Evolutionary conservation across 768 basidiomycete species (phyloP), one percentile per base, ranked within the genome.

Genomic region (Leccinellum rugosiceps): DNA sequence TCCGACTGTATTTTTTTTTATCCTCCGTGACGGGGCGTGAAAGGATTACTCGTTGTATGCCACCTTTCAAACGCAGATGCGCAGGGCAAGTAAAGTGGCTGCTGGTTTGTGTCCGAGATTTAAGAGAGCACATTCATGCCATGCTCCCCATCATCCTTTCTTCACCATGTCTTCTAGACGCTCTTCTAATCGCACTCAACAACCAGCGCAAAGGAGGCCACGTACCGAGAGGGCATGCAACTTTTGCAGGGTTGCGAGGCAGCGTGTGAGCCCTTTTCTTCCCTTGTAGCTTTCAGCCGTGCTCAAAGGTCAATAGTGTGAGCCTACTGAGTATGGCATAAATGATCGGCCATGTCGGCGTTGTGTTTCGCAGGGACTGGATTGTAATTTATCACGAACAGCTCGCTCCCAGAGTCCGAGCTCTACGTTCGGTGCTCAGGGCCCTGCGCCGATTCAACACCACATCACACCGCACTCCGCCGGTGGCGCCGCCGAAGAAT

Each of bases 381-480:
- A 55, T 0, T 70, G 69, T 28, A 53, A 15, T 34, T 44, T 71
- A 11, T 2, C 58, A 30, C 58, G 52, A n/a, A 43, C 3, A 17
- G 38, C 60, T 35, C 65, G 58, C 34, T 69, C 67, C 21, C 60
- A 59, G 58, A 70, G 68, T 52, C 68, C 67, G 46, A 55, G 58
- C 46, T 51, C 55, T 23, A 58, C 50, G 8, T 15, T 49, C 47
- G 35, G 56, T 44, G 48, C 8, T 23, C 65, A 65, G 28, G 65
- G 41, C 13, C 13, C 43, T 50, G 61, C 49, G 41, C 47, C 58
- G 10, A 49, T 38, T 41, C 60, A 19, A 56, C 49, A 50, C 47
- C 21, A n/a, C 21, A 8, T 15, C 32, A n/a, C 45, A 38, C 31
- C 53, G 44, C 58, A 53, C 21, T 43, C 48, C n/a, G 43, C 56